Base-by-base conservation (phyloP, 106 monocot species). In the Alisma plantagoaquatica region DNA sequence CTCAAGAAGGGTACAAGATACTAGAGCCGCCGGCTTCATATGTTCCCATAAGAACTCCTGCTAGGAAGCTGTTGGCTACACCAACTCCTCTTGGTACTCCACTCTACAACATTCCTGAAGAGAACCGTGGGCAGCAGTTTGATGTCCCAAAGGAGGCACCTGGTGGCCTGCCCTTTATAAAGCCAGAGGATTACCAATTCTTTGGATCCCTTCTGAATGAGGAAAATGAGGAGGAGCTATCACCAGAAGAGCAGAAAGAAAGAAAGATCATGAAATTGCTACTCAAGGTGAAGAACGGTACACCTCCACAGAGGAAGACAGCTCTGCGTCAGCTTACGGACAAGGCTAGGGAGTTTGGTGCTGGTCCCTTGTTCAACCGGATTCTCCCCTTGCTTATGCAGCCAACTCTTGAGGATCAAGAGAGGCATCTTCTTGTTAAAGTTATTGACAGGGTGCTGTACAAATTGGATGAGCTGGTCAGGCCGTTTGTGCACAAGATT, bases 111-210 rank as follows among this genome's bases (percentile, higher is more conserved):
- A 94, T 94, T 41, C 94, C 94, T 17, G 94, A 94, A 24, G 94
- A 94, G 70, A 94, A 94, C 43, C 83, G 94, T 29, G 94, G 94
- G 3, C 94, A 94, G 62, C 94, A 94, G 48, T 94, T 88, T 75
- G 94, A 94, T 70, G 84, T 94, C 21, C 94, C 94, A 7, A 94
- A 94, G 75, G 94, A 94, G 70, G 69, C 70, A 1, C 87, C 88
- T 48, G 94, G 94, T 48, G 94, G 94, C 10, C 53, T 94, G 64
- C 94, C 94, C 2, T 75, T 84, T 51, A 94, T 94, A 88, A 94
- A 94, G 55, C 94, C 83, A 2, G 94, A 94, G 64, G 94, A 94
- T 75, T 88, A 84, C 63, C 94, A 94, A 52, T 94, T 81, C 49
- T 94, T 94, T 69, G 87, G 84, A 1, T 53, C 87, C 32, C 58